Base-by-base conservation (phyloP, 306 rosid genomes). In the Dalbergia cultrata region DNA sequence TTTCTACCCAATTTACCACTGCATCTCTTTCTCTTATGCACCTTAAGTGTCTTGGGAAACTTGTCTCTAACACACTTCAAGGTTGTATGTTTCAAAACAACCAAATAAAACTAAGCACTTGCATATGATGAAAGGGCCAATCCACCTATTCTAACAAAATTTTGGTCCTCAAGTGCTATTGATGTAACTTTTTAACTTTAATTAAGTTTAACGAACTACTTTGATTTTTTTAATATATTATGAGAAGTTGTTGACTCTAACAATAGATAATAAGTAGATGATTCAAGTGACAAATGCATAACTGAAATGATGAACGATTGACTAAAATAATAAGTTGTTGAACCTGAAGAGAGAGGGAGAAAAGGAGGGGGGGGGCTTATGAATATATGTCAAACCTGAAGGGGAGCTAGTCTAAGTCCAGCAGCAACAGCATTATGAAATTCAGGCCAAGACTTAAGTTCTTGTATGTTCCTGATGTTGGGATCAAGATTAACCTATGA, bases 391-490 rank as follows among this genome's bases (percentile, higher is more conserved):
- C 70, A 56, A 90, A 95, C 99, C 99, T 95, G 97, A 70, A 93
- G 94, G 35, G 99, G 94, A 50, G 97, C 99, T 82, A 95, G 89
- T 89, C 99, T 91, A 70, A 93, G 91, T 71, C 99, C 99, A 78
- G 97, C 97, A 76, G 97, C 95, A 81, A 95, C 97, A 86, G 97
- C 94, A 91, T 93, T 93, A 89, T 91, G 95, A 88, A 95, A 95
- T 87, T 95, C 99, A 12, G 97, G 97, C 99, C 99, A 95, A 41
- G 94, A 85, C 84, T 89, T 95, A 67, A 95, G 90, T 81, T 95
- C 99, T 86, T 89, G 94, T 75, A 95, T 84, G 83, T 95, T 95
- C 87, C 97, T 89, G 77, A 90, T 83, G 82, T 78, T 91, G 34
- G 97, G 94, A 26, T 95, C 99, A 31, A 95, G 91, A 82, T 95